A percentile compares a stretch with the other conserved stretches of the same genome.
Evolutionary conservation across 805 yeast species (phyloP).

Genomic region (Brettanomyces naardenensis): DNA sequence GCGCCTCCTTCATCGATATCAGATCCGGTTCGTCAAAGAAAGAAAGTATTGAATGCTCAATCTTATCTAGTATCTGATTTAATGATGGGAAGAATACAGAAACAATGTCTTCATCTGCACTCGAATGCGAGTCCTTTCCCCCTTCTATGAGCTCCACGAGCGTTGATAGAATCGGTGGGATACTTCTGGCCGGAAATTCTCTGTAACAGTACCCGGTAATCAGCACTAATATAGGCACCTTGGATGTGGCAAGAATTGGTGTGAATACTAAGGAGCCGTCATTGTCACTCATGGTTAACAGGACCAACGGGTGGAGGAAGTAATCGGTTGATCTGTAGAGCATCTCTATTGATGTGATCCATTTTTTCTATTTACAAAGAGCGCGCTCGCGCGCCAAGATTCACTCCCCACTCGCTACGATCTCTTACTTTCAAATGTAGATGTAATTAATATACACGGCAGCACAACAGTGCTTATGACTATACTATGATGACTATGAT

Average conservation of each 20-base stretch:
- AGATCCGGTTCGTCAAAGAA: constrained; percentile 5
- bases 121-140: constrained; percentile 2
- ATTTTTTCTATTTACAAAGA: no score
- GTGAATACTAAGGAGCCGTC: constrained; percentile 25
- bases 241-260: constrained; percentile 43
- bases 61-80: constrained; percentile 11
- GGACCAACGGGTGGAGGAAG: no score
- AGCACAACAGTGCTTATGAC: no score
- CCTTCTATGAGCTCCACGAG: constrained; percentile 35
- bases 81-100: constrained; percentile 20
- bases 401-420: no score
- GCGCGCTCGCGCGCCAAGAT: no score
- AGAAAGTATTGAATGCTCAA: constrained; percentile 11
- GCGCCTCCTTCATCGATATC: background rate
- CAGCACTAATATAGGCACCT: constrained; percentile 41
- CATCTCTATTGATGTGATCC: no score
- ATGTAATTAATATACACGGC: no score
- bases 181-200: constrained; percentile 29
- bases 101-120: constrained; percentile 8
- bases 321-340: no score
- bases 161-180: constrained; percentile 32
- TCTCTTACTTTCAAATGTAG: no score
- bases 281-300: no score
- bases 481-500: no score
- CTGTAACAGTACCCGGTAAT: constrained; percentile 39